Evolutionary conservation across 1,139 yeast species (phyloP).

Genomic region (Yamadazyma atmosphaerica): DNA sequence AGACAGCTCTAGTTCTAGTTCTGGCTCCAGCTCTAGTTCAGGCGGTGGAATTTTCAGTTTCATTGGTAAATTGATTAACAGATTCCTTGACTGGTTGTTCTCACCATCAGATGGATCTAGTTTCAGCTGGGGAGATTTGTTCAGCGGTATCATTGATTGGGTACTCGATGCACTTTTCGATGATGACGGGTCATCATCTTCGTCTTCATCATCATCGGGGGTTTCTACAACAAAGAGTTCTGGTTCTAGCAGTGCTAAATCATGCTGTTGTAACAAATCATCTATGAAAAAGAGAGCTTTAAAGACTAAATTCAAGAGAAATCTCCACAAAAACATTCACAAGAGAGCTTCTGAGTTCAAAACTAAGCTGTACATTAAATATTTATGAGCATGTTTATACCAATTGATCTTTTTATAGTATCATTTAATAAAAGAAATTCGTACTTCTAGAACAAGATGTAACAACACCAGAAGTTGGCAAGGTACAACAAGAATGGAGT

Average conservation of each 20-base stretch:
- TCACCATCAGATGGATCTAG: slow-evolving; percentile 10
- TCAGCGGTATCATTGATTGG: slow-evolving; percentile 16
- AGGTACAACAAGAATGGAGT: not conserved
- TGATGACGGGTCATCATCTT: slow-evolving; percentile 21
- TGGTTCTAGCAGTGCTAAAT: slow-evolving; percentile 10
- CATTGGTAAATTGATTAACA: slow-evolving; percentile 10
- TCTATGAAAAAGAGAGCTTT: slow-evolving; percentile 19
- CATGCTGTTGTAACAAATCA: slow-evolving; percentile 13
- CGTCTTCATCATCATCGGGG: slow-evolving; percentile 12
- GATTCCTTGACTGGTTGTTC: slow-evolving; percentile 14
- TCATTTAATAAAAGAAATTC: not conserved
- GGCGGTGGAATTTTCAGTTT: slow-evolving; percentile 11
- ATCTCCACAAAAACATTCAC: slow-evolving; percentile 18
- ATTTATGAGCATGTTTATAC: slow-evolving; percentile 13
- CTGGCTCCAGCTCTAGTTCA: slow-evolving; percentile 11
- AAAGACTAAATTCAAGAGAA: slow-evolving; percentile 19
- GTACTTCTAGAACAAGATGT: too few species aligned
- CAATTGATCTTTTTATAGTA: slow-evolving; percentile 1
- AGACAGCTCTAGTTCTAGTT: slow-evolving; percentile 4
- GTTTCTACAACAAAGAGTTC: slow-evolving; percentile 11
- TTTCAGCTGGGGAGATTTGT: slow-evolving; percentile 15
- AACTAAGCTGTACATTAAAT: slow-evolving; percentile 16
- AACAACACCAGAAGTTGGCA: not conserved
- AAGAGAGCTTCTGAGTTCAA: slow-evolving; percentile 18
- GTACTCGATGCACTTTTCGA: slow-evolving; percentile 19